Evolutionary conservation across 768 basidiomycete genomes (phyloP).

Genomic region (Rhodotorula kratochvilovae): DNA sequence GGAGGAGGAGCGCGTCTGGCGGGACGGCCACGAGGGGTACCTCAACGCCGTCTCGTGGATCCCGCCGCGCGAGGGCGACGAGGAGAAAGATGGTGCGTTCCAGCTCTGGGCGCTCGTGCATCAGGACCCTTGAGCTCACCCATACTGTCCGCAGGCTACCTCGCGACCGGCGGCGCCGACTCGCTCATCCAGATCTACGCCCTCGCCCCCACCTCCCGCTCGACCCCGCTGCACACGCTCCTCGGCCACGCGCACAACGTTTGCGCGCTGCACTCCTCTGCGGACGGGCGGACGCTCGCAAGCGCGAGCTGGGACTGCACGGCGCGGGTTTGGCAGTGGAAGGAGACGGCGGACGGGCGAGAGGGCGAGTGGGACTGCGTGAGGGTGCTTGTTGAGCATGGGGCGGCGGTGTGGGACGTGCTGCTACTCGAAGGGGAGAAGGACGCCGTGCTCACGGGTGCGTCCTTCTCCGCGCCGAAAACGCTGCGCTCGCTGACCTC

Average conservation of each 20-base stretch:
- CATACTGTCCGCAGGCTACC: slow-evolving; percentile 58
- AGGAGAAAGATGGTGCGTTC: background rate
- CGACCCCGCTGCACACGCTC: slow-evolving; percentile 71
- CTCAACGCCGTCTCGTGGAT: slow-evolving; percentile 6
- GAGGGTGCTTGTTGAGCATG: slow-evolving; percentile 72
- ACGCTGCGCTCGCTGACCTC: background rate
- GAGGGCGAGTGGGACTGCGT: slow-evolving; percentile 61
- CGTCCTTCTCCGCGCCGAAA: slow-evolving; percentile 45
- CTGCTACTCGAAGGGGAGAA: slow-evolving; percentile 56
- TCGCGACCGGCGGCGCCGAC: slow-evolving; percentile 81
- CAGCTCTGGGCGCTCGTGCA: too few species aligned
- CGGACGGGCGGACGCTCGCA: slow-evolving; percentile 7
- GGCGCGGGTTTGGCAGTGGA: slow-evolving; percentile 20
- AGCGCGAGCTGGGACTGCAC: slow-evolving; percentile 36
- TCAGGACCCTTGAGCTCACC: background rate
- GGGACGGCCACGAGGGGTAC: slow-evolving; percentile 8
- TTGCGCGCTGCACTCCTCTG: slow-evolving; percentile 64
- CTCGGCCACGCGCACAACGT: slow-evolving; percentile 85
- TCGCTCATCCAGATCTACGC: slow-evolving; percentile 77
- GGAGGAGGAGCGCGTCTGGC: background rate
- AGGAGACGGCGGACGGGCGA: background rate
- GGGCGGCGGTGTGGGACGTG: slow-evolving; percentile 92
- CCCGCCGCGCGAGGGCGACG: background rate
- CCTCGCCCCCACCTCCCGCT: slow-evolving; percentile 50
- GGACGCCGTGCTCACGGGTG: slow-evolving; percentile 11